A percentile compares a stretch with the other conserved stretches of the same genome.
Conservation (phyloP, 1,139 yeast species). For the Williopsis jadinii region DNA sequence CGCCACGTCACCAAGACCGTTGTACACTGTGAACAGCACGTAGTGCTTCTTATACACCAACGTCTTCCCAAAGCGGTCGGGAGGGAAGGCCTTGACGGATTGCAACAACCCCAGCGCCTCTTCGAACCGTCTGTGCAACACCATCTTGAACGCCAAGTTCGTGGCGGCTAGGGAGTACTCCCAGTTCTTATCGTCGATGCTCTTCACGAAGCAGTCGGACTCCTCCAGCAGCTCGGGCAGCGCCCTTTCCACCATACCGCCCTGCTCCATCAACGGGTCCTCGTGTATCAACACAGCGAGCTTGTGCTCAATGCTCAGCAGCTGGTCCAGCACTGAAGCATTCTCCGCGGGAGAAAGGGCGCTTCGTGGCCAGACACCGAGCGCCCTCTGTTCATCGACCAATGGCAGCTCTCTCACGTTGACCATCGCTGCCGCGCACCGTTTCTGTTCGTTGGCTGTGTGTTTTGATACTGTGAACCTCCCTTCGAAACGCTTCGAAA, state of each 20-base stretch:
- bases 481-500: no score
- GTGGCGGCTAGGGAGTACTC: neutral
- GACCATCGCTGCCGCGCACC: neutral
- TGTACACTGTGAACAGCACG: neutral
- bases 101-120: neutral
- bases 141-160: constrained; percentile 2
- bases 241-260: no score
- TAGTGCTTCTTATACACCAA: constrained; percentile 1
- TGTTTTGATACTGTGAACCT: neutral
- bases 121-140: constrained; percentile 1
- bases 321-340: neutral
- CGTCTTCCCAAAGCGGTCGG: neutral
- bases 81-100: neutral
- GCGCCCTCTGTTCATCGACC: neutral
- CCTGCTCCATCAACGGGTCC: no score
- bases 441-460: neutral
- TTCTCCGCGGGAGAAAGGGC: neutral
- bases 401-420: neutral
- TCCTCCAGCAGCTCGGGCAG: no score
- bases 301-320: no score
- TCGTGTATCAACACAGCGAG: no score
- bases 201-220: no score
- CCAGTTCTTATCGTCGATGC: neutral
- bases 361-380: constrained; percentile 2
- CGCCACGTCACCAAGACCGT: neutral